Evolutionary conservation across 495 filamentous ascomycete genomes (phyloP), one percentile per base, ranked within the genome.

Genomic region (Daldinia vernicosa): DNA sequence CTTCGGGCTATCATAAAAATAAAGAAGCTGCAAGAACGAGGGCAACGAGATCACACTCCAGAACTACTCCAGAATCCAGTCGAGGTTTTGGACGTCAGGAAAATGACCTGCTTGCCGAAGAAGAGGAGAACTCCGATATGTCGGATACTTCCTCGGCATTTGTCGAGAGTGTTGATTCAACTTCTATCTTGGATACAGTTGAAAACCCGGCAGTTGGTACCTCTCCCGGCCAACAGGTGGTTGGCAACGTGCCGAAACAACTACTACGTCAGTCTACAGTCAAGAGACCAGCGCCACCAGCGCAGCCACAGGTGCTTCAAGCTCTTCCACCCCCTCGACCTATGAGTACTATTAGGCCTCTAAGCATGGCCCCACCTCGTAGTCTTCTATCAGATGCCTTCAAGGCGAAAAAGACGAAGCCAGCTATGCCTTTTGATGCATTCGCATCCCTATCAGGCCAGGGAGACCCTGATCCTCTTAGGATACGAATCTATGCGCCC

Each of bases 261-360:
- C 72, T 89, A 60, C 80, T 84, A 55, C 71, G 85, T 71, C 72
- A 85, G 28, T 82, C 82, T 27, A 85, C 84, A 9, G 78, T 85
- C 24, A 79, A 81, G 33, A 81, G 65, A 19, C 82, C 79, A 0
- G 79, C 75, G 11, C 77, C 79, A 60, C 82, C 83, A 2, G 67
- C 80, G n/a, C 83, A 88, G 8, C 84, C 90, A 2, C 86, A 89
- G 4, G 87, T 67, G 77, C 91, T 75, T 81, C 92, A 78, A 12
- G 92, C 90, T n/a, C 85, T 98, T 15, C 95, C 95, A 24, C 93
- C 95, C 1, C 90, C 94, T n/a, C 86, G 94, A 15, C 96, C 96
- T 3, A 92, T 99, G 78, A 97, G 93, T 76, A 91, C 88, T 37
- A 80, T 96, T 2, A 75, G 83, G 19, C 96, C 96, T 7, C 89